Evolutionary conservation across 1,139 yeast species (phyloP), one percentile per base, ranked within the genome.

Genomic region (Yamadazyma sp.): DNA sequence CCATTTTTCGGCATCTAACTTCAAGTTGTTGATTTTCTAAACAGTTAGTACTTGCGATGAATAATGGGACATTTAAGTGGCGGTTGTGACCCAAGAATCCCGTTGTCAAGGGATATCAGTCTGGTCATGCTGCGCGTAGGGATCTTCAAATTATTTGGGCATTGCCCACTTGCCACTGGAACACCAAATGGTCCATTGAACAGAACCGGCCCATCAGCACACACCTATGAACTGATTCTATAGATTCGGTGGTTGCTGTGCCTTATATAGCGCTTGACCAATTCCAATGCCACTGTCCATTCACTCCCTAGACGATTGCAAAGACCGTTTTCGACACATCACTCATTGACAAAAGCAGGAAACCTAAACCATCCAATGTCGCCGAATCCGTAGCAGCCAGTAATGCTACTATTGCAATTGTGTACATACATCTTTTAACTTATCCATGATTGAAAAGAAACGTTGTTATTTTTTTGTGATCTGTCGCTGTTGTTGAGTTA

Each of bases 1-100:
- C 86, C 97, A 95, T 57, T 85, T 74, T 73, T 94, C 99, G 51
- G 96, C 90, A 63, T 92, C 98, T 57, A 86, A 76, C 71, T 90
- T 90, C 67, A 92, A 82, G 70, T 82, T 81, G 75, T 76, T 84
- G 74, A 92, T 75, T 81, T 92, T 90, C 94, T 86, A 50, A 20
- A n/a, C 17, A 24, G 42, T 39, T 36, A 39, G 40, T 34, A 34
- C 15, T 23, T 6, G 5, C 6, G 14, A n/a, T n/a, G n/a, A n/a
- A n/a, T n/a, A n/a, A n/a, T n/a, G n/a, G n/a, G n/a, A n/a, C n/a
- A n/a, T n/a, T n/a, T n/a, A n/a, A n/a, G n/a, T n/a, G n/a, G n/a
- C n/a, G n/a, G n/a, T n/a, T n/a, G n/a, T n/a, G n/a, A n/a, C n/a
- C n/a, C 8, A 18, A 8, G 21, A 18, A 18, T 6, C n/a, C 28